Evolutionary conservation across 495 filamentous ascomycete genomes (phyloP).

Genomic region (Lasiosphaeris hirsuta): DNA sequence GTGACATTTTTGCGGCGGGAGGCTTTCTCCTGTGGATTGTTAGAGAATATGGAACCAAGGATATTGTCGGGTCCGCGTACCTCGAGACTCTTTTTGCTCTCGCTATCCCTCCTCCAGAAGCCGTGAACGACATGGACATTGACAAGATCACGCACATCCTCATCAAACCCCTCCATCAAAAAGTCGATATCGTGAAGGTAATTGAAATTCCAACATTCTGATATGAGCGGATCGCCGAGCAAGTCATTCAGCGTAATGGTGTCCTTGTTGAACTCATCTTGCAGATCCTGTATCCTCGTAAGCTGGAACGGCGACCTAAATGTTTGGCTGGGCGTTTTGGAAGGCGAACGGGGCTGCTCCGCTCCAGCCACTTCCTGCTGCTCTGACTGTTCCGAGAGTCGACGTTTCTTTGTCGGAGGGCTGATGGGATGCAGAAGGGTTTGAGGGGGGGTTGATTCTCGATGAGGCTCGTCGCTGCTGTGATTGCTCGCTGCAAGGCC

Average conservation of each 20-base stretch:
- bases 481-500: not conserved
- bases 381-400: constrained; percentile 13
- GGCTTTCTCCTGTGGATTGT: constrained; percentile 48
- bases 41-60: not conserved
- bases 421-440: constrained; percentile 41
- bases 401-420: constrained; percentile 37
- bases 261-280: constrained; percentile 59
- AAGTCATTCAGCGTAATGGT: constrained; percentile 67
- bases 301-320: constrained; percentile 68
- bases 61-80: constrained; percentile 38
- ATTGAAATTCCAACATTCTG: constrained; percentile 89
- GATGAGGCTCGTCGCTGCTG: not conserved
- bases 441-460: constrained; percentile 10
- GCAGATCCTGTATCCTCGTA: constrained; percentile 65
- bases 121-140: constrained; percentile 79
- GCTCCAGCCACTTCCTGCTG: not conserved
- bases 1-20: constrained; percentile 63
- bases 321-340: not conserved
- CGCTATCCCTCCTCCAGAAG: constrained; percentile 76
- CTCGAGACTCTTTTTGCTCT: constrained; percentile 56
- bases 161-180: constrained; percentile 58
- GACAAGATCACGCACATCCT: constrained; percentile 61
- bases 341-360: not conserved
- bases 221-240: constrained; percentile 76
- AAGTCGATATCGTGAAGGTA: constrained; percentile 82